Evolutionary conservation across 495 filamentous ascomycete genomes (phyloP), one percentile per base, ranked within the genome.

Genomic region (Tuber umbilicatum): DNA sequence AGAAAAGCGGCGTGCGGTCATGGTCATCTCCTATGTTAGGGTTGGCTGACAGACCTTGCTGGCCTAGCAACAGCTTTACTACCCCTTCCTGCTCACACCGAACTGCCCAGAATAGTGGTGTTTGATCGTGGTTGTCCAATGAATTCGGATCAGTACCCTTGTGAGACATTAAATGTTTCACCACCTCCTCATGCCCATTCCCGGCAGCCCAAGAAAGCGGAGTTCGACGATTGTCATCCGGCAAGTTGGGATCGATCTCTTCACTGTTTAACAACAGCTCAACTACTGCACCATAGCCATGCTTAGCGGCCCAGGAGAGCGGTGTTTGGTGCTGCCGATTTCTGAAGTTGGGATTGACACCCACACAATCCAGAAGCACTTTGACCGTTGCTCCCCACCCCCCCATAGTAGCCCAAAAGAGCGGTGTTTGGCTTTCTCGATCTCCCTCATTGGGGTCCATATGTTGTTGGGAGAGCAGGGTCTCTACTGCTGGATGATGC

Each of bases 341-440:
- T 31, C n/a, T 31, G 2, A 60, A 16, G n/a, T 60, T 60, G 2
- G 50, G 50, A 16, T 31, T 27, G n/a, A 60, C 50, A 27, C 31
- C n/a, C 10, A 14, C 10, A 60, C 10, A 16, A 31, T 5, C 50
- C n/a, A 89, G 82, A 68, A 89, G 79, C 82, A 86, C 72, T 78
- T 86, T 83, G 27, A 83, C 86, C 37, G 88, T 73, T 27, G 81
- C 80, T 71, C 81, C 79, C 77, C 88, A 87, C 19, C 86, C 86
- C 27, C 85, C 86, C 43, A 84, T 85, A 74, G 85, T 85, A 23
- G 87, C 86, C 87, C 86, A 87, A 80, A 87, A 86, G 72, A 89
- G 72, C 47, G 87, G 85, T 31, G 85, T 87, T 64, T 86, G 75
- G n/a, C 86, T 85, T 39, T 87, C 76, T 68, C 85, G 83, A 81